phyloP scores from a whole-genome alignment of 768 basidiomycete species.

The Fomitopsis pulvina region DNA sequence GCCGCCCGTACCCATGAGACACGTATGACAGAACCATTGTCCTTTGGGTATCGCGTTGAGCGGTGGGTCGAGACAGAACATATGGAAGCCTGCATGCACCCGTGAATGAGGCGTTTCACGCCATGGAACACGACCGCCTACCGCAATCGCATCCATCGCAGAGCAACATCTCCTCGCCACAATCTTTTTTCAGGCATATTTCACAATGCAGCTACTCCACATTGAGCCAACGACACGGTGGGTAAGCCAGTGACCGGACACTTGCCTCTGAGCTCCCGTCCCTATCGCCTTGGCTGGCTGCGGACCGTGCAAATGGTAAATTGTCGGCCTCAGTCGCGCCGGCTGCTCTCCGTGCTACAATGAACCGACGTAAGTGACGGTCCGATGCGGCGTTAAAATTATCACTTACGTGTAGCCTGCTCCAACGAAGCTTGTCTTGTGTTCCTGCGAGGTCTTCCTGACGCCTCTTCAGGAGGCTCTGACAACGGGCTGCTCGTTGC shows the following conservation, averaged over 20 bases:
- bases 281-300: not conserved
- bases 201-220: slow-evolving; percentile 73
- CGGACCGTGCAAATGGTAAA: not conserved
- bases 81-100: slow-evolving; percentile 74
- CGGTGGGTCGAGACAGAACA: slow-evolving; percentile 93
- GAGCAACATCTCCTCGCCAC: slow-evolving; percentile 86
- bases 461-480: slow-evolving; percentile 70
- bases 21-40: slow-evolving; percentile 94
- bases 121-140: slow-evolving; percentile 23
- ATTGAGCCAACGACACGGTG: not conserved
- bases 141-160: slow-evolving; percentile 85
- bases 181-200: slow-evolving; percentile 85
- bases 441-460: slow-evolving; percentile 42
- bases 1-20: slow-evolving; percentile 84
- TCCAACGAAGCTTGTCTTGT: slow-evolving; percentile 48
- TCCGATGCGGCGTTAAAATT: not conserved
- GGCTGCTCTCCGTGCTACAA: not conserved
- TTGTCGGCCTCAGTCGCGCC: not conserved
- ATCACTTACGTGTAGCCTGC: slow-evolving; percentile 23
- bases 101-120: not conserved
- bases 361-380: not conserved
- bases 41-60: slow-evolving; percentile 80
- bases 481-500: slow-evolving; percentile 72
- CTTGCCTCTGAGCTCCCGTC: slow-evolving; percentile 5
- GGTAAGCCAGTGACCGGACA: not conserved